A percentile compares a stretch with the other conserved stretches of the same genome.
phyloP scores from a whole-genome alignment of 495 filamentous ascomycete species.

The Lepidopterella palustris region DNA sequence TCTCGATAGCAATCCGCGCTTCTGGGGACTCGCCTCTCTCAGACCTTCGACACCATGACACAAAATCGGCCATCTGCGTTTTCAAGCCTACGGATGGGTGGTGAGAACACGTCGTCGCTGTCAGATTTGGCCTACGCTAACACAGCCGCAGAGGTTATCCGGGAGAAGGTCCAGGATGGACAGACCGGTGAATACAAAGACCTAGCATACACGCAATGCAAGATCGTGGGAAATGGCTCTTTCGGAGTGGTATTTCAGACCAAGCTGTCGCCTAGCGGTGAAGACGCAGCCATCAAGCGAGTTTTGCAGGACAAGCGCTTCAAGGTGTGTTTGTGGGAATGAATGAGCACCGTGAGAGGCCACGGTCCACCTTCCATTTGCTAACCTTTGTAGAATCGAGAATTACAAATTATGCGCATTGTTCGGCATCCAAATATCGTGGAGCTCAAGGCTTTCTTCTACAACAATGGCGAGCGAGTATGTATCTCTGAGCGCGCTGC shows the following conservation, averaged over 20 bases:
- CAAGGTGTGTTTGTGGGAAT: constrained; percentile 57
- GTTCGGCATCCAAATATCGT: constrained; percentile 98
- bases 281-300: constrained; percentile 97
- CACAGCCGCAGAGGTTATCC: constrained; percentile 72
- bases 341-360: too few species aligned
- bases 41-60: constrained; percentile 50
- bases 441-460: constrained; percentile 98
- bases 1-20: constrained; percentile 36
- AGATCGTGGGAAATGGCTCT: constrained; percentile 99
- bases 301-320: constrained; percentile 98
- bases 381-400: constrained; percentile 72
- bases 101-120: constrained; percentile 44
- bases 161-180: constrained; percentile 98
- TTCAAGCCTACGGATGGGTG: constrained; percentile 74
- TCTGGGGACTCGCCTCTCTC: constrained; percentile 10
- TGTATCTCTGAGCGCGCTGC: constrained; percentile 11
- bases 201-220: constrained; percentile 97
- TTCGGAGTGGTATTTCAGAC: constrained; percentile 99
- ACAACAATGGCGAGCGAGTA: constrained; percentile 97
- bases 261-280: constrained; percentile 91
- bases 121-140: constrained; percentile 21
- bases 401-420: constrained; percentile 99
- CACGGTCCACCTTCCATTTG: too few species aligned
- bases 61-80: constrained; percentile 70
- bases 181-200: constrained; percentile 92